Evolutionary conservation across 192 early-diverging fungal species (phyloP).

Genomic region (Mortierella claussenii): DNA sequence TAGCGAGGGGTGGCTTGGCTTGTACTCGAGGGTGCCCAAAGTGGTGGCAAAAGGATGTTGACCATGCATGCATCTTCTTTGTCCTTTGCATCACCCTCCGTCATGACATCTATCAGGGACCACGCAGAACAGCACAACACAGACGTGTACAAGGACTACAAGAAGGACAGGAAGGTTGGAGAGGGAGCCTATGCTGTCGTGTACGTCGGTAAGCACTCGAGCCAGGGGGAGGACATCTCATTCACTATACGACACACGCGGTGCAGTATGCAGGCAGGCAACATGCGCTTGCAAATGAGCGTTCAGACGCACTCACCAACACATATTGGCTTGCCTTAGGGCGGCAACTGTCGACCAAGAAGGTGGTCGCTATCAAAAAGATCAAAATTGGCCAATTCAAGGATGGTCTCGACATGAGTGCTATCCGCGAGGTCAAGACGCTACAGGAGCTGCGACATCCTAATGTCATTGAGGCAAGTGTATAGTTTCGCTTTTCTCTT

Average conservation of each 20-base stretch:
- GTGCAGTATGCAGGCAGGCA: no score
- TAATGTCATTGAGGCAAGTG: conserved; percentile 85
- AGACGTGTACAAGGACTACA: conserved; percentile 75
- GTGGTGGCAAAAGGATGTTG: conserved; percentile 24
- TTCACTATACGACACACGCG: no score
- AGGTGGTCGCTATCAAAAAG: conserved; percentile 95
- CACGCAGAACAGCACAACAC: conserved; percentile 73
- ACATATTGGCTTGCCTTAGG: conserved; percentile 59
- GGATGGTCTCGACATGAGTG: conserved; percentile 95
- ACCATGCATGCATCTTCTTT: no score
- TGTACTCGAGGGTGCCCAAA: neutral
- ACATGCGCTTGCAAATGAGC: no score
- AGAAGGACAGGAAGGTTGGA: conserved; percentile 90
- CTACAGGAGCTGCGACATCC: conserved; percentile 93
- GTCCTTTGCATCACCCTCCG: neutral
- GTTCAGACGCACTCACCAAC: neutral
- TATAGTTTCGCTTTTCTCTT: neutral
- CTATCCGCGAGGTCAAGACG: conserved; percentile 94
- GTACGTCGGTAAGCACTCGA: conserved; percentile 82
- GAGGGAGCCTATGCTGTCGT: conserved; percentile 98
- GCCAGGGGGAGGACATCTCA: no score
- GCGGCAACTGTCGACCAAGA: conserved; percentile 64
- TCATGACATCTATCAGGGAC: conserved; percentile 29
- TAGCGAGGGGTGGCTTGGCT: no score
- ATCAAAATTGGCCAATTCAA: conserved; percentile 94